Conservation (phyloP, 2,329 filamentous ascomycete genomes). For the Talaromyces sp. region DNA sequence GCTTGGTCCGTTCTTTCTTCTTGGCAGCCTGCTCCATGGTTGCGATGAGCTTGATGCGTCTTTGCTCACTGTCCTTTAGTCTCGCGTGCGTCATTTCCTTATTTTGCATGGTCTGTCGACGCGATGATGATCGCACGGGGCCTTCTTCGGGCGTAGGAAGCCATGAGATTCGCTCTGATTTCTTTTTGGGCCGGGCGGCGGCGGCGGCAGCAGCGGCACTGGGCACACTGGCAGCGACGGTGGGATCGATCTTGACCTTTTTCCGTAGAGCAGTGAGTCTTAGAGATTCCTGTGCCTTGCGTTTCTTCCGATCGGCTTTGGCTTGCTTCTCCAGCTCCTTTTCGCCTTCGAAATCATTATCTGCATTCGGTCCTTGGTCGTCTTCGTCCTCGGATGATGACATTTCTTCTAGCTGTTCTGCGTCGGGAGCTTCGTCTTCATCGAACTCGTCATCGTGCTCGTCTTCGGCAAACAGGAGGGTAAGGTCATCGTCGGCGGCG, state of each 20-base stretch:
- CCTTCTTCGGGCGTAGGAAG: conserved; percentile 60
- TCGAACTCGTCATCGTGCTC: conserved; percentile 50
- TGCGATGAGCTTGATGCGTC: conserved; percentile 44
- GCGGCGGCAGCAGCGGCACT: conserved; percentile 31
- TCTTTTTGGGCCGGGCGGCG: conserved; percentile 54
- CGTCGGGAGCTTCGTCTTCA: conserved; percentile 29
- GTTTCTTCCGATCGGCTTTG: conserved; percentile 70
- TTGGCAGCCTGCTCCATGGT: conserved; percentile 60
- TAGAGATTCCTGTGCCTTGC: conserved; percentile 72
- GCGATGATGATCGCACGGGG: conserved; percentile 58
- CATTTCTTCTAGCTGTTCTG: conserved; percentile 66
- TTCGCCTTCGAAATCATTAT: conserved; percentile 79
- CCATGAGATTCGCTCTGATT: conserved; percentile 67
- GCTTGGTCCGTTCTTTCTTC: conserved; percentile 67
- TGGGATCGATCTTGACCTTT: conserved; percentile 67
- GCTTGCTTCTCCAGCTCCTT: conserved; percentile 76
- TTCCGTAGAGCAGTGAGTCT: conserved; percentile 56
- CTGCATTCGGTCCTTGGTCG: conserved; percentile 56
- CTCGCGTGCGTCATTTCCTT: conserved; percentile 54
- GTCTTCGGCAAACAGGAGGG: conserved; percentile 62
- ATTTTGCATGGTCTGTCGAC: conserved; percentile 60
- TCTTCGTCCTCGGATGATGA: conserved; percentile 82
- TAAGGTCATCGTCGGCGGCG: conserved; percentile 64
- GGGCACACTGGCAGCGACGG: conserved; percentile 26
- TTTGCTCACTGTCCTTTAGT: conserved; percentile 46